phyloP scores from a whole-genome alignment of 257 asterid species.

The Plantago ovata region DNA sequence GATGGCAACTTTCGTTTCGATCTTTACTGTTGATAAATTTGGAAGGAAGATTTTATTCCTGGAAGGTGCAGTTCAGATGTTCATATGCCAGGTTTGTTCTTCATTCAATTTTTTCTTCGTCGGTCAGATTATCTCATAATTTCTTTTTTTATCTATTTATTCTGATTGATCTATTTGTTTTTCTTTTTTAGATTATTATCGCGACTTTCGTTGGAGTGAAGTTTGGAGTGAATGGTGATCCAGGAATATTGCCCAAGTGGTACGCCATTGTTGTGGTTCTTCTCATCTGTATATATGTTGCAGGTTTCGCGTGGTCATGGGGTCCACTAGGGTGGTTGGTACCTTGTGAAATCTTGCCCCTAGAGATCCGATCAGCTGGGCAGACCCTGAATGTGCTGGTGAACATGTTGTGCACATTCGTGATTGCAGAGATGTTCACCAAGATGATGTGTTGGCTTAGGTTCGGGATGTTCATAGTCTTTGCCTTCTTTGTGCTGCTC shows the following conservation, averaged over 20 bases:
- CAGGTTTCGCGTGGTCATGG: slow-evolving; percentile 9
- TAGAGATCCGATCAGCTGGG: slow-evolving; percentile 5
- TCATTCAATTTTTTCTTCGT: too few species aligned
- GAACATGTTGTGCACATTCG: slow-evolving; percentile 1
- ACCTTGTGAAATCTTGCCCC: slow-evolving; percentile 1
- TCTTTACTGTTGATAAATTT: too few species aligned
- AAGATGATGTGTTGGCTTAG: neutral
- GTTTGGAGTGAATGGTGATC: too few species aligned
- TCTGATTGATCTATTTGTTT: neutral
- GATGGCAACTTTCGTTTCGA: too few species aligned
- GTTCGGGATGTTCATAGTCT: neutral
- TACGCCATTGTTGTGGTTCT: neutral
- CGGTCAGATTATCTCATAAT: neutral
- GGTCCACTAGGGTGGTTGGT: slow-evolving; percentile 8
- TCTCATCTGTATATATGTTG: neutral
- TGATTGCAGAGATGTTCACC: neutral
- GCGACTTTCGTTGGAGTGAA: neutral
- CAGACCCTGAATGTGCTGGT: neutral
- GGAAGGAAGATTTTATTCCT: too few species aligned
- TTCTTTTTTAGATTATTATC: neutral
- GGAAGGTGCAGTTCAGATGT: slow-evolving; percentile 13
- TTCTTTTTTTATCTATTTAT: neutral
- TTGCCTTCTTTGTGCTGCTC: neutral
- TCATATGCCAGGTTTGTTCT: neutral
- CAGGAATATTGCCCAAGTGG: too few species aligned